Evolutionary conservation across 2,329 filamentous ascomycete species (phyloP).

Genomic region (Aspergillus transmontanensis): DNA sequence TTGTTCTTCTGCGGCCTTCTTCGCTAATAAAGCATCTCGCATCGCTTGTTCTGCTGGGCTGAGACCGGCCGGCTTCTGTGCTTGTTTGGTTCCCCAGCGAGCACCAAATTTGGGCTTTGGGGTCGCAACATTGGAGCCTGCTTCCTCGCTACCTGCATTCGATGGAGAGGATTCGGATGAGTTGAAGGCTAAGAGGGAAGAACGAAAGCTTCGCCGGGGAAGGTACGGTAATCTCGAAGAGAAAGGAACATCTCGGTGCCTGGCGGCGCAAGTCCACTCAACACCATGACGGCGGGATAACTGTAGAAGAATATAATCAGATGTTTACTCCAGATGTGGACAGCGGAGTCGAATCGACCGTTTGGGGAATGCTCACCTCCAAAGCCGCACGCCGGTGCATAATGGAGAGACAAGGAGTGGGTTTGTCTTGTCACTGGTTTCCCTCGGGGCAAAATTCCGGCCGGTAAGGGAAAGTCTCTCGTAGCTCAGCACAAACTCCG

Average conservation of each 20-base stretch:
- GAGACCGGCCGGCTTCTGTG: conserved; percentile 27
- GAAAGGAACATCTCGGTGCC: conserved; percentile 26
- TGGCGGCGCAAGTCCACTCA: conserved; percentile 41
- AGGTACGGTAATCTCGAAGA: conserved; percentile 19
- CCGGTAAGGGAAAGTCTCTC: conserved; percentile 9
- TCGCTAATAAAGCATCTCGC: conserved; percentile 30
- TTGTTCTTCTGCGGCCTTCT: conserved; percentile 4
- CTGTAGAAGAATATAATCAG: conserved; percentile 22
- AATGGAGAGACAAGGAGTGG: conserved; percentile 17
- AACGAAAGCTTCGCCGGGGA: conserved; percentile 38
- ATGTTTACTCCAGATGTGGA: not conserved
- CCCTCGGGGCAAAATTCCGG: conserved; percentile 19
- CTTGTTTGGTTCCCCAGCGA: conserved; percentile 20
- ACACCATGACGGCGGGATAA: conserved; percentile 41
- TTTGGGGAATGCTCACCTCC: conserved; percentile 27
- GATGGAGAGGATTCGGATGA: conserved; percentile 32
- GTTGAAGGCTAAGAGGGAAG: conserved; percentile 28
- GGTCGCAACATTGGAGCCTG: conserved; percentile 13
- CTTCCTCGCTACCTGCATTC: conserved; percentile 24
- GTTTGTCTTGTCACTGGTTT: conserved; percentile 21
- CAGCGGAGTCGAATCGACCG: not conserved
- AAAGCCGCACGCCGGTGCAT: conserved; percentile 40
- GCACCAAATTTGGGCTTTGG: conserved; percentile 32
- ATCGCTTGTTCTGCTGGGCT: conserved; percentile 36
- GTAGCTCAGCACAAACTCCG: conserved; percentile 10